Conservation (phyloP, 441 rosid genomes). For the Euphorbia corollata region DNA sequence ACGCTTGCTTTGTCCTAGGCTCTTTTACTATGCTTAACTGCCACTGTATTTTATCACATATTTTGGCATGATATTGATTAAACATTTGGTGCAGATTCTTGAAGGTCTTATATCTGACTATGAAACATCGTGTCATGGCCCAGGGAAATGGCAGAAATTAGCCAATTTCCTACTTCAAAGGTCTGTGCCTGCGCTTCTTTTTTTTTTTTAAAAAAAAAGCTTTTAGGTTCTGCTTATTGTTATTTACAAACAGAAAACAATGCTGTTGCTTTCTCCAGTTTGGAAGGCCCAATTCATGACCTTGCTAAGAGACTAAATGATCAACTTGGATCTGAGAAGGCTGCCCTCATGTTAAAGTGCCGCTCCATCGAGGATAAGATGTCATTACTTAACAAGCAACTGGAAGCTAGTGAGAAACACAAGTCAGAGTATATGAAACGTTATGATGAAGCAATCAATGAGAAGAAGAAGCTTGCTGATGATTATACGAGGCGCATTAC, state of each 20-base stretch:
- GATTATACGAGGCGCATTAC: slow-evolving; percentile 67
- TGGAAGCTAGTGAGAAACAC: slow-evolving; percentile 80
- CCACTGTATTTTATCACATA: not conserved
- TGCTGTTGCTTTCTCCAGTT: slow-evolving; percentile 34
- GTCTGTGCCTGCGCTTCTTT: slow-evolving; percentile 28
- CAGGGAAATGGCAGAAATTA: slow-evolving; percentile 91
- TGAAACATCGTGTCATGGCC: slow-evolving; percentile 75
- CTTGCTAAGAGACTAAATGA: slow-evolving; percentile 71
- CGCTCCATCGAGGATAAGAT: slow-evolving; percentile 87
- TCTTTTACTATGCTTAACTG: not conserved
- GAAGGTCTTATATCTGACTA: slow-evolving; percentile 75
- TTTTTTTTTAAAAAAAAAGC: not conserved
- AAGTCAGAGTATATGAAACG: slow-evolving; percentile 84
- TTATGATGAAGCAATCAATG: slow-evolving; percentile 84
- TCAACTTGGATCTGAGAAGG: slow-evolving; percentile 79
- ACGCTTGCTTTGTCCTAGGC: not conserved
- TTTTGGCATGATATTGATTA: not conserved
- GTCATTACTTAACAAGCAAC: slow-evolving; percentile 68
- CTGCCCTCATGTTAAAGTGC: slow-evolving; percentile 69
- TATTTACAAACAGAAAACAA: not conserved
- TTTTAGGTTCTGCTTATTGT: slow-evolving; percentile 3
- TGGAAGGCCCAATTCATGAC: slow-evolving; percentile 88
- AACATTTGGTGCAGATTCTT: slow-evolving; percentile 50
- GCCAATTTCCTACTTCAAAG: slow-evolving; percentile 78
- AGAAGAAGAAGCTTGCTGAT: slow-evolving; percentile 86